These are phyloP conservation scores for Cercospora canescens DNA, from an alignment of 2,329 filamentous ascomycete species.

Conservation along the genomic window DNA sequence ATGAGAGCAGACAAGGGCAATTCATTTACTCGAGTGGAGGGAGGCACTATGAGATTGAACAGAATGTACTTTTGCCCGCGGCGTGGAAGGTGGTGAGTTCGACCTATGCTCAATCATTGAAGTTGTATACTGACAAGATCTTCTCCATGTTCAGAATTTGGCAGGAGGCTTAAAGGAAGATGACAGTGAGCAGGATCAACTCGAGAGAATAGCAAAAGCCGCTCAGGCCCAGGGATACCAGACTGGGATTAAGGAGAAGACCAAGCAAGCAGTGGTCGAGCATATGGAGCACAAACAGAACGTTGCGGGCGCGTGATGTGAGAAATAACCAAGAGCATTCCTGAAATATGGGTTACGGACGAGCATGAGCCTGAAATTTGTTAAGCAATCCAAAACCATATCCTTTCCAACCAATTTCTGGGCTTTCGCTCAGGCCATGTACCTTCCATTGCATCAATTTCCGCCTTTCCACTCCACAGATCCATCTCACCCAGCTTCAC, in stretches of 20 bases:
- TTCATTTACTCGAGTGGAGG: constrained; percentile 54
- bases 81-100: constrained; percentile 17
- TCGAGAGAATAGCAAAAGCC: constrained; percentile 2
- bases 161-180: constrained; percentile 1
- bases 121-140: neutral
- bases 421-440: constrained; percentile 11
- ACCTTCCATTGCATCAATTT: constrained; percentile 12
- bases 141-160: neutral
- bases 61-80: constrained; percentile 33
- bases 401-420: constrained; percentile 14
- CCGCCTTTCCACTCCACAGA: constrained; percentile 32
- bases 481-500: constrained; percentile 51
- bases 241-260: neutral
- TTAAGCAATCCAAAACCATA: constrained; percentile 19
- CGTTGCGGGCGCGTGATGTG: neutral
- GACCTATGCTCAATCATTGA: neutral
- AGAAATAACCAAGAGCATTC: neutral
- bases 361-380: neutral
- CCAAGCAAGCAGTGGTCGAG: neutral
- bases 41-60: constrained; percentile 56
- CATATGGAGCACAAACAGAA: neutral
- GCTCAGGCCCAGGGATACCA: constrained; percentile 1
- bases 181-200: constrained; percentile 5
- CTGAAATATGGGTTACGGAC: neutral
- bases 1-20: constrained; percentile 51